Percentiles rank a stretch among this genome's conserved stretches.
Evolutionary conservation across 1,284 basidiomycete species (phyloP).

Genomic region (Apiotrichum mycotoxinovorans): DNA sequence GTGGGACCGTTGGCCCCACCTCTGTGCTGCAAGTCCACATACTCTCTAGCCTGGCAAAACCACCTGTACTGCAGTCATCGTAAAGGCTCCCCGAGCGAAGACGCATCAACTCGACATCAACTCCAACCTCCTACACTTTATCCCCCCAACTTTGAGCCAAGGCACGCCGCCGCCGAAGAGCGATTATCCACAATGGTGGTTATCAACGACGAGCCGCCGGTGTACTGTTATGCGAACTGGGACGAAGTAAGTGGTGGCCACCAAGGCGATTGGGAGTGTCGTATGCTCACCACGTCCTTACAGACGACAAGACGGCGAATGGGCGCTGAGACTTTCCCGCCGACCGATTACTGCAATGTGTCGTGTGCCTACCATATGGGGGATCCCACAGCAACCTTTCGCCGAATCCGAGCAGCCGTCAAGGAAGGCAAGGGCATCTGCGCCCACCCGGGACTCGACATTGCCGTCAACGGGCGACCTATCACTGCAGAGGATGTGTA

Average conservation of each 20-base stretch:
- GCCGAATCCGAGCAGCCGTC: conserved; percentile 26
- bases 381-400: conserved; percentile 12
- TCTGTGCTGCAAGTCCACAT: no score
- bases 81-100: no score
- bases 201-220: background rate
- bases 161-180: no score
- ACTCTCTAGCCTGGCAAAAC: no score
- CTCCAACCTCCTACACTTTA: no score
- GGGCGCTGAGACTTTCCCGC: conserved; percentile 24
- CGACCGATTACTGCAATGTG: conserved; percentile 29
- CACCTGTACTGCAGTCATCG: no score
- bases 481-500: conserved; percentile 6
- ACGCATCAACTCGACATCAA: no score
- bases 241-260: background rate
- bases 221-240: conserved; percentile 4
- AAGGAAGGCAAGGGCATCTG: conserved; percentile 34
- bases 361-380: conserved; percentile 42
- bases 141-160: no score
- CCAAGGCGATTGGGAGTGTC: background rate
- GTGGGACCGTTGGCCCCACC: no score
- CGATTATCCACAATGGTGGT: background rate
- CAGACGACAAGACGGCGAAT: background rate
- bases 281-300: background rate
- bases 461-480: background rate
- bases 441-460: conserved; percentile 16